Base-by-base conservation (phyloP, 768 basidiomycete species). In the Auriculariales sp. region DNA sequence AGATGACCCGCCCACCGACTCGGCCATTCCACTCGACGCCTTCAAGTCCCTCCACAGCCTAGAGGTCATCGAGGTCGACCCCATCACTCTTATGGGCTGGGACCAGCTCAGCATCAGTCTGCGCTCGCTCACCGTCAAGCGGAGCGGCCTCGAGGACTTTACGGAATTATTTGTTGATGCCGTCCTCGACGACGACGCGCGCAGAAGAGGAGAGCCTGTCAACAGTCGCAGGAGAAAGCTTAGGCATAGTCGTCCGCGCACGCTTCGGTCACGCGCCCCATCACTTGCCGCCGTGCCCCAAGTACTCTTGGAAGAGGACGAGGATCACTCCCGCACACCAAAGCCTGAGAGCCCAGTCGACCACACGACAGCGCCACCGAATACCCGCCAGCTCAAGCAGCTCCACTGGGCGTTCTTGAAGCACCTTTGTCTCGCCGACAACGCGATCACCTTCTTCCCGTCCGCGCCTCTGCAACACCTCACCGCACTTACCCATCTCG, bases 11-110 rank as follows among this genome's bases (percentile, higher is more conserved):
- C 79, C 84, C 1, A 76, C 75, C 54, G 73, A 78, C 59, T 83
- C 78, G 57, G 86, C 85, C 12, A 62, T 92, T 14, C 91, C 92
- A 2, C 68, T 95, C 11, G 79, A 88, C 53, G 70, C 71, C 9
- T 94, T 95, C 76, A 90, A 85, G 71, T 89, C 81, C 61, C 64
- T 95, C 15, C 78, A 83, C 60, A 77, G 68, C 46, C 67, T 93
- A 48, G 80, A 85, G 58, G 83, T 82, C 52, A 61, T 73, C 19
- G 84, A 89, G 56, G 76, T 93, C 47, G 91, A 94, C 63, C 89
- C 91, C 14, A 73, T 90, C 52, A 71, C 76, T 0, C 59, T 93
- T 11, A 66, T 90, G 7, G 91, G 90, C 2, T 92, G 91, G 89
- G 87, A 88, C 58, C 71, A 72, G 51, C 67, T 92, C 33, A 69